Conservation (phyloP, 1,284 basidiomycete species). For the Ganoderma resinaceum region DNA sequence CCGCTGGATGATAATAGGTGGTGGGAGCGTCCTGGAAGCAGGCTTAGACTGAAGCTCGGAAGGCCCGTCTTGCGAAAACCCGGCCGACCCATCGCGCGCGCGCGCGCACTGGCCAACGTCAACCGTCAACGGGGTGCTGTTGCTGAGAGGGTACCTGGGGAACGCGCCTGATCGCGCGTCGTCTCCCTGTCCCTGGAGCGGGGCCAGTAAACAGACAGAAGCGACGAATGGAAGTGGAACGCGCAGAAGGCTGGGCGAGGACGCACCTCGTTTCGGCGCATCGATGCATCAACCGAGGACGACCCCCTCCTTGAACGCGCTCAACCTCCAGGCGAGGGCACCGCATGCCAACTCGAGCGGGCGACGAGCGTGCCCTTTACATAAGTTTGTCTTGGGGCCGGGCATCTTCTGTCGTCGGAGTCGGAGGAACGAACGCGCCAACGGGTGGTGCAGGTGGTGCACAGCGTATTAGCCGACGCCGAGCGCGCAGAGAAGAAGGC, state of each 20-base stretch:
- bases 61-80: not conserved
- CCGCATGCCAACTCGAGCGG: not conserved
- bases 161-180: not conserved
- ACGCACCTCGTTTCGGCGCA: not conserved
- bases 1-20: not conserved
- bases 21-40: not conserved
- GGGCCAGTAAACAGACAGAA: not conserved
- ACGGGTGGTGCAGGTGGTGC: not conserved
- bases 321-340: not conserved
- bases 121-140: not conserved
- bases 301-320: not conserved
- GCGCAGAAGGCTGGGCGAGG: not conserved
- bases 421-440: not conserved
- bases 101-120: too few relatives aligned
- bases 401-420: not conserved
- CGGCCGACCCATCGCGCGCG: not conserved
- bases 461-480: not conserved
- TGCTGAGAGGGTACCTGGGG: not conserved
- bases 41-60: not conserved
- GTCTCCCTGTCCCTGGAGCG: slow-evolving; percentile 5
- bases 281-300: slow-evolving; percentile 1
- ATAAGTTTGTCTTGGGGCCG: not conserved
- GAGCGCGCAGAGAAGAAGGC: not conserved
- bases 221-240: not conserved
- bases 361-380: not conserved